Evolutionary conservation across 495 filamentous ascomycete species (phyloP).

Genomic region (Massariosphaeria phaeospora): DNA sequence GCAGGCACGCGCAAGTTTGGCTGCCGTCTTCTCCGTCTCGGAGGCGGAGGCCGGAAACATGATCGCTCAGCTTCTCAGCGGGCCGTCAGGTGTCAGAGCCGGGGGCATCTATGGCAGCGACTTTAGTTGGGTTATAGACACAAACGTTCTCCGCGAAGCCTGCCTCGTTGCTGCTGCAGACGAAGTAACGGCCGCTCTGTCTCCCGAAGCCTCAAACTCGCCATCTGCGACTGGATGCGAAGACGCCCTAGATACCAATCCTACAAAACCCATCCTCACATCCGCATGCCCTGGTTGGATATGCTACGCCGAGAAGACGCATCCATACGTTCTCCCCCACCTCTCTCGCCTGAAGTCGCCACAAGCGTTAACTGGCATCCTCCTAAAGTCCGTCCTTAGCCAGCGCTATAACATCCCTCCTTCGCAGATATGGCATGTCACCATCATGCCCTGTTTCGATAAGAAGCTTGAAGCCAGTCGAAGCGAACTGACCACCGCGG

Average conservation of each 20-base stretch:
- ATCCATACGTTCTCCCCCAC: slow-evolving; percentile 87
- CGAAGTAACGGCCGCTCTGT: slow-evolving; percentile 49
- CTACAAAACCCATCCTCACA: slow-evolving; percentile 72
- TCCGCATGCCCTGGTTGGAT: slow-evolving; percentile 97
- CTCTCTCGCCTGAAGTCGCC: slow-evolving; percentile 88
- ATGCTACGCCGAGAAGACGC: slow-evolving; percentile 96
- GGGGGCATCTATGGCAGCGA: slow-evolving; percentile 66
- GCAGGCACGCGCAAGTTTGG: slow-evolving; percentile 80
- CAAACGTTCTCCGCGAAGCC: slow-evolving; percentile 70
- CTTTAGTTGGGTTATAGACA: slow-evolving; percentile 86
- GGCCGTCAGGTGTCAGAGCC: slow-evolving; percentile 58
- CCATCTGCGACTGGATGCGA: slow-evolving; percentile 27
- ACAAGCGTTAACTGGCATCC: slow-evolving; percentile 83
- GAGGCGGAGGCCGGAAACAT: slow-evolving; percentile 70
- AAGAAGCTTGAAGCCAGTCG: slow-evolving; percentile 97
- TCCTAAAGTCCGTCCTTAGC: slow-evolving; percentile 78
- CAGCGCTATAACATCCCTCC: slow-evolving; percentile 63
- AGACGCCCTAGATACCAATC: slow-evolving; percentile 35
- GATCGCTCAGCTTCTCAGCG: slow-evolving; percentile 74
- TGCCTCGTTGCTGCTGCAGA: slow-evolving; percentile 76
- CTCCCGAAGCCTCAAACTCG: slow-evolving; percentile 13
- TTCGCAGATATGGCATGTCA: slow-evolving; percentile 84
- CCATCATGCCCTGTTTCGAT: slow-evolving; percentile 97
- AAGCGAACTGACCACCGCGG: slow-evolving; percentile 77
- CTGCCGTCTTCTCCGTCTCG: slow-evolving; percentile 70